Percentiles rank a stretch among this genome's conserved stretches.
phyloP scores from a whole-genome alignment of 2,329 filamentous ascomycete species.

The Penicillium sp. region DNA sequence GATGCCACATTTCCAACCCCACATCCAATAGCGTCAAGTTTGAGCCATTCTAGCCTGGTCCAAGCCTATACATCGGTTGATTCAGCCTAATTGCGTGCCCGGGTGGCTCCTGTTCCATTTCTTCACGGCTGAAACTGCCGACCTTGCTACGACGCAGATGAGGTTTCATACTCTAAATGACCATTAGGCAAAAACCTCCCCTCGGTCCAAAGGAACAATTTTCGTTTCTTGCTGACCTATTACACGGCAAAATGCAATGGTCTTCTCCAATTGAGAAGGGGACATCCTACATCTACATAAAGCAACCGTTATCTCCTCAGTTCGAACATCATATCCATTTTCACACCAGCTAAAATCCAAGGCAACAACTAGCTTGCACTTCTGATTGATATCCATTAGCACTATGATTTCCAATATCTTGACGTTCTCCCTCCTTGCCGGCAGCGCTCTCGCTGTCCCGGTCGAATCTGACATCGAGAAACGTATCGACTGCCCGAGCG shows the following conservation, averaged over 20 bases:
- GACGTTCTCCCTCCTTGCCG: conserved; percentile 2
- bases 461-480: conserved; percentile 10
- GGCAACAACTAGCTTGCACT: background rate
- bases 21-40: background rate
- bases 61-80: conserved; percentile 2
- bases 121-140: conserved; percentile 10
- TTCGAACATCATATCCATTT: background rate
- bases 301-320: background rate
- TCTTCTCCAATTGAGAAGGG: background rate
- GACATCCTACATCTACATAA: background rate
- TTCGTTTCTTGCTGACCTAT: background rate
- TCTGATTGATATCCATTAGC: background rate
- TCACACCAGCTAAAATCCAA: background rate
- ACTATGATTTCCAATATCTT: conserved; percentile 9
- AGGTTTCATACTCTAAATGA: background rate
- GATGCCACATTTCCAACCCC: background rate
- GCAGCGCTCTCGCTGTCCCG: conserved; percentile 6
- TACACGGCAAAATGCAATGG: background rate
- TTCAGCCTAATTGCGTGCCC: conserved; percentile 12
- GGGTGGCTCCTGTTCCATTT: background rate
- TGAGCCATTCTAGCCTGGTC: background rate
- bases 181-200: conserved; percentile 7
- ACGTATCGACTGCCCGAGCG: conserved; percentile 38
- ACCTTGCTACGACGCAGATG: background rate
- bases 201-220: conserved; percentile 9